phyloP scores from a whole-genome alignment of 2,329 filamentous ascomycete species.

The Penicillium polonicum region DNA sequence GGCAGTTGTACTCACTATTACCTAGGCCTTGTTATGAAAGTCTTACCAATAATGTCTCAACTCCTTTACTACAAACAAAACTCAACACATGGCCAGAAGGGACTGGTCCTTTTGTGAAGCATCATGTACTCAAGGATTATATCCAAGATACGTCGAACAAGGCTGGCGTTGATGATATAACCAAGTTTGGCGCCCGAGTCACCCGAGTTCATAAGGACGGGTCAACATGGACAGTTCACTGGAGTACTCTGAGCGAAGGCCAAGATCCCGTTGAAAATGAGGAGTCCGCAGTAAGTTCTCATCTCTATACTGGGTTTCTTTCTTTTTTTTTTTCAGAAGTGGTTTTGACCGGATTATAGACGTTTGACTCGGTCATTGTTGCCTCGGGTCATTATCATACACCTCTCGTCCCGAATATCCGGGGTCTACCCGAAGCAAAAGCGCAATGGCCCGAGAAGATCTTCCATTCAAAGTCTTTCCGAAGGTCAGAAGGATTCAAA shows the following conservation, averaged over 20 bases:
- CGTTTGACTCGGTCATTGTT: constrained; percentile 54
- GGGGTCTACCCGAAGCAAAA: constrained; percentile 50
- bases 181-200: constrained; percentile 61
- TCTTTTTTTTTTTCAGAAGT: neutral
- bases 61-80: constrained; percentile 50
- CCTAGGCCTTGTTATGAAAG: constrained; percentile 53
- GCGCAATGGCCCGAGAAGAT: constrained; percentile 46
- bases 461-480: constrained; percentile 54
- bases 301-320: neutral
- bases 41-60: constrained; percentile 55
- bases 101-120: constrained; percentile 60
- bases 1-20: neutral
- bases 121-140: constrained; percentile 58
- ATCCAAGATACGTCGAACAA: constrained; percentile 58
- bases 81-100: constrained; percentile 58
- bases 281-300: constrained; percentile 2
- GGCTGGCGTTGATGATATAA: constrained; percentile 52
- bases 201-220: constrained; percentile 50
- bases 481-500: constrained; percentile 48
- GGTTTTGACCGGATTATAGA: constrained; percentile 14
- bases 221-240: constrained; percentile 53
- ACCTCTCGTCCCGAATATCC: constrained; percentile 50
- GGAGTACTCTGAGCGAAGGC: constrained; percentile 43
- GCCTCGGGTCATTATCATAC: constrained; percentile 57
- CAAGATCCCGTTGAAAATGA: constrained; percentile 5